Percentiles rank a stretch among this genome's conserved stretches.
Evolutionary conservation across 1,284 basidiomycete species (phyloP).

Genomic region (Gymnopus androsaceus): DNA sequence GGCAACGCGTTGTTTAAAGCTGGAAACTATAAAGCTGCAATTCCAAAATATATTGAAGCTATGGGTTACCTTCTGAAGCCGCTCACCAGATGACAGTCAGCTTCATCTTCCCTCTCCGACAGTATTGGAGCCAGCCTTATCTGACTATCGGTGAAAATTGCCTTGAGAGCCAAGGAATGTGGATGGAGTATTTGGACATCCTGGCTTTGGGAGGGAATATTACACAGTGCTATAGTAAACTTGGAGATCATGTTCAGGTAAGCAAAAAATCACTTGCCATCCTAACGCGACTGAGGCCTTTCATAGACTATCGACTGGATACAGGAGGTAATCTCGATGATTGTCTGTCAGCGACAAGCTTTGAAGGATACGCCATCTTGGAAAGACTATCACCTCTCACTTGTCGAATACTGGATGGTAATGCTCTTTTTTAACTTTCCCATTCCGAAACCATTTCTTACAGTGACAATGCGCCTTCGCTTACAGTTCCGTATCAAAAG

Average conservation of each 20-base stretch:
- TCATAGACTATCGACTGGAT: slow-evolving; percentile 2
- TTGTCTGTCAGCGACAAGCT: background rate
- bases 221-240: background rate
- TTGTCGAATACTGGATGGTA: background rate
- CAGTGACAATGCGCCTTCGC: too few relatives aligned
- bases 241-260: background rate
- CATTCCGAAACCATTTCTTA: background rate
- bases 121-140: background rate
- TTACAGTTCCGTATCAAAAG: background rate
- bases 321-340: background rate
- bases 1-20: background rate
- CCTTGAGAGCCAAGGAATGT: background rate
- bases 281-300: background rate
- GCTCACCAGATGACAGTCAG: background rate
- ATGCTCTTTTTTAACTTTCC: background rate
- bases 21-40: background rate
- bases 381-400: background rate
- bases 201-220: background rate
- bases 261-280: background rate
- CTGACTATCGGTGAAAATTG: background rate
- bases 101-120: background rate
- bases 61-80: background rate
- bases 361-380: background rate
- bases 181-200: slow-evolving; percentile 1
- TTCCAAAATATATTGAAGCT: background rate